These are phyloP conservation scores for Russula abietina DNA, from an alignment of 768 basidiomycete genomes.

Conservation along the genomic window DNA sequence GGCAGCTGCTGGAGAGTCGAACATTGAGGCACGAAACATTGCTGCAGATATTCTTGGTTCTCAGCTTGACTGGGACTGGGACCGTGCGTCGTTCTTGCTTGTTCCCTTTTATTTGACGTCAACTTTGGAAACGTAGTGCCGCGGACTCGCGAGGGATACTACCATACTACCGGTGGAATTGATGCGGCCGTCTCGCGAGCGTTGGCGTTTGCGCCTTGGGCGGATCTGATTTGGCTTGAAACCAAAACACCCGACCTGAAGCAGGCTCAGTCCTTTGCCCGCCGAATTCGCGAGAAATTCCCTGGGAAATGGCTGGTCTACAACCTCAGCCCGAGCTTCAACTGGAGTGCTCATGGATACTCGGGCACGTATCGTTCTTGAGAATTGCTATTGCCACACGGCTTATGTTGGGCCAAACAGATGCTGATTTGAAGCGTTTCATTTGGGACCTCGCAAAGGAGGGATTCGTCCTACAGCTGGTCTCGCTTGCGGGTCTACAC, in stretches of 20 bases:
- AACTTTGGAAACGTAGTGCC: constrained; percentile 46
- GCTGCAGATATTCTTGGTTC: constrained; percentile 70
- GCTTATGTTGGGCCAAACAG: constrained; percentile 27
- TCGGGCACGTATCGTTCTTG: constrained; percentile 39
- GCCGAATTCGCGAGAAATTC: constrained; percentile 61
- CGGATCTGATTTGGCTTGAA: constrained; percentile 90
- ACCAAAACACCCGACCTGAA: constrained; percentile 82
- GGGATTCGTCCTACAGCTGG: constrained; percentile 86
- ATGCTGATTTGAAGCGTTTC: constrained; percentile 74
- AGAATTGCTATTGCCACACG: not conserved
- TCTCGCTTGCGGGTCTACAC: constrained; percentile 88
- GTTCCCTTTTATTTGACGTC: not conserved
- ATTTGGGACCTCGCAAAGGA: constrained; percentile 88
- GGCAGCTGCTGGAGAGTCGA: constrained; percentile 60
- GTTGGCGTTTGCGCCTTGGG: constrained; percentile 74
- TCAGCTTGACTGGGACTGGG: constrained; percentile 84
- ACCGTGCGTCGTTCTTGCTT: constrained; percentile 49
- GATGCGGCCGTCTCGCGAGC: constrained; percentile 78
- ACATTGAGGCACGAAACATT: constrained; percentile 59
- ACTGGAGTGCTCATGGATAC: constrained; percentile 84
- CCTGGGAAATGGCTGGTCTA: constrained; percentile 90
- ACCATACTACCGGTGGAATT: constrained; percentile 78
- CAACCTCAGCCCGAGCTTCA: constrained; percentile 91
- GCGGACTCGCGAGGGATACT: constrained; percentile 86
- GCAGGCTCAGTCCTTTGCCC: constrained; percentile 72